phyloP scores from a whole-genome alignment of 352 stramenopile genomes.

The Pythium coloratum region DNA sequence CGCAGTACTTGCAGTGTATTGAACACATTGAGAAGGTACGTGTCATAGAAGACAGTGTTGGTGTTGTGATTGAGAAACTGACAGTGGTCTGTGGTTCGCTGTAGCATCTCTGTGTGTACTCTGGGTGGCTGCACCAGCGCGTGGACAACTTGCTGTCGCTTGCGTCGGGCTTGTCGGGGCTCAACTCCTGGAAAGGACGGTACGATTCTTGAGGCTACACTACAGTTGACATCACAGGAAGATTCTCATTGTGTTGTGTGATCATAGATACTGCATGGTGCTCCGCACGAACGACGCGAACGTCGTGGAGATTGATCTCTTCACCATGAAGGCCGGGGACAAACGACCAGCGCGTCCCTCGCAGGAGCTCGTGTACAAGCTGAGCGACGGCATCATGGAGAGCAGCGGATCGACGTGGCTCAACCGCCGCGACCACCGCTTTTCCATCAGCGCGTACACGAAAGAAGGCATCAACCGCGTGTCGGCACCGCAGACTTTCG shows the following conservation, averaged over 20 bases:
- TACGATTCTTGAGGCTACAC: constrained; percentile 19
- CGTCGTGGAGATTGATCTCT: constrained; percentile 81
- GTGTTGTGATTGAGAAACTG: background rate
- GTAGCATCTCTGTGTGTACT: constrained; percentile 81
- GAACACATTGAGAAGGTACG: constrained; percentile 80
- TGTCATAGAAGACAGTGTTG: background rate
- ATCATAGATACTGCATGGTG: constrained; percentile 76
- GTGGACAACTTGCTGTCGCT: constrained; percentile 81
- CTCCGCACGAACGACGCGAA: constrained; percentile 51
- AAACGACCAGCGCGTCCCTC: constrained; percentile 61
- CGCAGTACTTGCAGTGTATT: constrained; percentile 65
- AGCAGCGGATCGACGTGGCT: constrained; percentile 65
- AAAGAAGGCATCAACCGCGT: constrained; percentile 67
- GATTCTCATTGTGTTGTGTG: background rate
- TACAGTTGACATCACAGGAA: background rate
- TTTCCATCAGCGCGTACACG: constrained; percentile 56
- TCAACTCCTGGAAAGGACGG: constrained; percentile 86
- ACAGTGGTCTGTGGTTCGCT: background rate
- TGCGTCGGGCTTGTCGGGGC: constrained; percentile 60
- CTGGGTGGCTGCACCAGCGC: constrained; percentile 80
- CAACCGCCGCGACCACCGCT: constrained; percentile 62
- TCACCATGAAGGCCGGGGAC: constrained; percentile 74
- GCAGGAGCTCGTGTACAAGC: constrained; percentile 65
- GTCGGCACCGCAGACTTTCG: constrained; percentile 56
- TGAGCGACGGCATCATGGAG: constrained; percentile 57